Evolutionary conservation across 2,329 filamentous ascomycete species (phyloP).

Genomic region (Fusarium drepaniforme): DNA sequence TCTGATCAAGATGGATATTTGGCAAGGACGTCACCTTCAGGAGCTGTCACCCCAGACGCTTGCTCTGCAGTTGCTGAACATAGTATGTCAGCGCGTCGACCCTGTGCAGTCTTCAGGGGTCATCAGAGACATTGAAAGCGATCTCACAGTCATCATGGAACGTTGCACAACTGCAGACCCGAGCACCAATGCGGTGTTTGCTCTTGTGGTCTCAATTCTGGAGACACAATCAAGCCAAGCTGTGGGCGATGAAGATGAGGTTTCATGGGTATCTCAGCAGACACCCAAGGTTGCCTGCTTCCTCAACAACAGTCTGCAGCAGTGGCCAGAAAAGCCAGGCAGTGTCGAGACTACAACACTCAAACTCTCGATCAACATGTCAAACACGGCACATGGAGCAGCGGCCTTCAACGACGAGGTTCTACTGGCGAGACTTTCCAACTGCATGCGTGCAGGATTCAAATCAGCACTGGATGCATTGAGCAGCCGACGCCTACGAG

Average conservation of each 20-base stretch:
- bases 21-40: constrained; percentile 65
- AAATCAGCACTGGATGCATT: constrained; percentile 60
- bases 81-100: constrained; percentile 47
- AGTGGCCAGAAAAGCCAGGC: constrained; percentile 46
- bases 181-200: constrained; percentile 53
- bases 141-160: constrained; percentile 43
- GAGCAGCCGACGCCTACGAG: constrained; percentile 61
- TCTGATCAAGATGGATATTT: constrained; percentile 67
- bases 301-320: constrained; percentile 44
- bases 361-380: constrained; percentile 84
- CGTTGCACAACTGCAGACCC: constrained; percentile 32
- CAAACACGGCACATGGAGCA: constrained; percentile 84
- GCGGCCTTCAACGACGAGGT: constrained; percentile 74
- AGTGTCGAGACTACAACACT: constrained; percentile 46
- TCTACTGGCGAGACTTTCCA: constrained; percentile 62
- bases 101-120: constrained; percentile 45
- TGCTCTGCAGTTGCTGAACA: constrained; percentile 72
- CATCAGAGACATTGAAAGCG: constrained; percentile 44
- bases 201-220: constrained; percentile 56
- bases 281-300: constrained; percentile 46
- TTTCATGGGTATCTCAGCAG: constrained; percentile 42
- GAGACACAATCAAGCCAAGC: constrained; percentile 50
- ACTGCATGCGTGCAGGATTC: constrained; percentile 66
- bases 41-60: constrained; percentile 72
- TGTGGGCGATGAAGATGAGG: constrained; percentile 35